phyloP scores from a whole-genome alignment of 2,329 filamentous ascomycete species.

The Arthrinium phaeospermum region DNA sequence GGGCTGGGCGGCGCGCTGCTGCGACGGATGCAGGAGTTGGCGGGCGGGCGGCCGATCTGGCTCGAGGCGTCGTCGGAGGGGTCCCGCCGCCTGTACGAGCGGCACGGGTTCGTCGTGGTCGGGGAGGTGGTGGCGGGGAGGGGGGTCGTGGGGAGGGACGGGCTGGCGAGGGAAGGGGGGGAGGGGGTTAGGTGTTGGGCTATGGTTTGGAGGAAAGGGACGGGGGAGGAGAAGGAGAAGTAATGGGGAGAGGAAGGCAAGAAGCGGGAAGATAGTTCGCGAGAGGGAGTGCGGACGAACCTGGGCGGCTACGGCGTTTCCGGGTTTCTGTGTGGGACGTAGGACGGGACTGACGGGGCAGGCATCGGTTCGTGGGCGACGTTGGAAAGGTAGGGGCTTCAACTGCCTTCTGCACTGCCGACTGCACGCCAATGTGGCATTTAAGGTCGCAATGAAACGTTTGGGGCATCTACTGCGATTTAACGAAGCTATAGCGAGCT shows the following conservation, averaged over 20 bases:
- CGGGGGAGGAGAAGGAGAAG: too few species aligned
- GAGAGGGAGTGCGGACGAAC: neutral
- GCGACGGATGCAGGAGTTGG: neutral
- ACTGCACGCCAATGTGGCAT: too few species aligned
- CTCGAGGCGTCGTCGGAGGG: neutral
- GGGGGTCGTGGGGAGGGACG: neutral
- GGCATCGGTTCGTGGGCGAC: too few species aligned
- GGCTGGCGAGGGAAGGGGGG: neutral
- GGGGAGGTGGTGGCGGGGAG: neutral
- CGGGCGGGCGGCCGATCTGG: slow-evolving; percentile 4
- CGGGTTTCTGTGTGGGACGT: too few species aligned
- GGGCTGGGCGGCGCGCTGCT: neutral
- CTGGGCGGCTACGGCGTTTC: too few species aligned
- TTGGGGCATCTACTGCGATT: too few species aligned
- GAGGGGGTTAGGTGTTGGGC: neutral
- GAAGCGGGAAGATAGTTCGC: neutral
- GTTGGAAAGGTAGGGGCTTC: too few species aligned
- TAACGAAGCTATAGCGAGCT: too few species aligned
- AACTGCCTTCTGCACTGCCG: too few species aligned
- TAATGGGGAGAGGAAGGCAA: neutral
- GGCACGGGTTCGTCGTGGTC: neutral
- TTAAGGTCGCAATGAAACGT: too few species aligned
- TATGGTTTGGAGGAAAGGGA: neutral
- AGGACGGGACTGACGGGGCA: too few species aligned
- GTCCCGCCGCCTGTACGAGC: slow-evolving; percentile 2